A percentile compares a stretch with the other conserved stretches of the same genome.
Conservation (phyloP, 2,329 filamentous ascomycete species). For the Thermomyces lanuginosus region DNA sequence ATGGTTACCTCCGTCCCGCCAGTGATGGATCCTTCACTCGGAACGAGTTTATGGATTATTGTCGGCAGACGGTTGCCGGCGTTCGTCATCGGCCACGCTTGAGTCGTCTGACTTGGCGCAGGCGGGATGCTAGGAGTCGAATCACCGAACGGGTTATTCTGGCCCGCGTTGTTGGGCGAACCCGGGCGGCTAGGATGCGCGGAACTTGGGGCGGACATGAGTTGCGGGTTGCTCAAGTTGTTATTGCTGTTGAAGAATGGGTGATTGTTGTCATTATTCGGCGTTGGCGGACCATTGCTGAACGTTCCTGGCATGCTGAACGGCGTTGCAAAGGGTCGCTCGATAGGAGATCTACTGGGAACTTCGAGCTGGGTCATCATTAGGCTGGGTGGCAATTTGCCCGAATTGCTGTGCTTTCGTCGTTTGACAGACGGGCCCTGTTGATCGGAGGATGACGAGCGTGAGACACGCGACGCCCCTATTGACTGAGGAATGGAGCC, state of each 20-base stretch:
- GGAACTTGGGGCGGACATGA: slow-evolving; percentile 58
- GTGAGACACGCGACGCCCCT: slow-evolving; percentile 19
- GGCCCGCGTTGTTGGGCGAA: slow-evolving; percentile 41
- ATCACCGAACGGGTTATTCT: too few species aligned
- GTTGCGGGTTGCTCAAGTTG: slow-evolving; percentile 44
- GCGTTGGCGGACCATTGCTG: slow-evolving; percentile 47
- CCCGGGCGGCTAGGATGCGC: slow-evolving; percentile 61
- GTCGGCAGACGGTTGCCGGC: slow-evolving; percentile 39
- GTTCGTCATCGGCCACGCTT: slow-evolving; percentile 36
- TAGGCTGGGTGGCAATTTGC: slow-evolving; percentile 54
- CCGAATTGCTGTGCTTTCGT: slow-evolving; percentile 56
- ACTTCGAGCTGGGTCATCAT: slow-evolving; percentile 71
- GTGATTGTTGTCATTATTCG: slow-evolving; percentile 47
- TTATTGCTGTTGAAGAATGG: slow-evolving; percentile 43
- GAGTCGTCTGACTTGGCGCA: slow-evolving; percentile 32
- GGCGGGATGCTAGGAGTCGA: slow-evolving; percentile 14
- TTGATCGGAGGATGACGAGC: slow-evolving; percentile 38
- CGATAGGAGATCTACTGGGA: slow-evolving; percentile 24
- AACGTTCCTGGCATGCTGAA: slow-evolving; percentile 32
- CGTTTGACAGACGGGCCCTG: slow-evolving; percentile 58
- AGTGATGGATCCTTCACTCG: slow-evolving; percentile 61
- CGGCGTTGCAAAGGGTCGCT: slow-evolving; percentile 33
- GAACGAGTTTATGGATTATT: slow-evolving; percentile 68
- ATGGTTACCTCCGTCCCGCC: slow-evolving; percentile 81
- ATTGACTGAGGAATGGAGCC: slow-evolving; percentile 25